phyloP scores from a whole-genome alignment of 768 basidiomycete genomes.

The Termitomyces titanicus region DNA sequence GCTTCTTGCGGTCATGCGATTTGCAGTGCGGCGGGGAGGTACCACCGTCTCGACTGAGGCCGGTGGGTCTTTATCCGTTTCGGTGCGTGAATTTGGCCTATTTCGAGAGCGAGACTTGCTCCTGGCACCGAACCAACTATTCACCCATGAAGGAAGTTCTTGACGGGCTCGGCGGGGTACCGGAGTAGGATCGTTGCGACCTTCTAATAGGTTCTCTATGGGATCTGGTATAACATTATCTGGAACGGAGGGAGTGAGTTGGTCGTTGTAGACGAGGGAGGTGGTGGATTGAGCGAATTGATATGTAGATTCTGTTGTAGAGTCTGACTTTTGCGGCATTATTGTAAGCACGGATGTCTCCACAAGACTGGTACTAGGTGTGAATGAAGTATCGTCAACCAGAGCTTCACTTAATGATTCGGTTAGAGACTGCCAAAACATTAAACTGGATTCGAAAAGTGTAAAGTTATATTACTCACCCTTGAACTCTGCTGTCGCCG shows the following conservation, averaged over 20 bases:
- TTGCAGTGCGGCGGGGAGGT: slow-evolving; percentile 18
- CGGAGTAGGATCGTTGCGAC: slow-evolving; percentile 9
- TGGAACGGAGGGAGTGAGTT: slow-evolving; percentile 8
- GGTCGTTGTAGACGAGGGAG: slow-evolving; percentile 4
- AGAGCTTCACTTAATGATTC: slow-evolving; percentile 57
- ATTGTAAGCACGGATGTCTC: slow-evolving; percentile 29
- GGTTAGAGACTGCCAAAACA: slow-evolving; percentile 38
- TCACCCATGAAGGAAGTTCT: slow-evolving; percentile 70
- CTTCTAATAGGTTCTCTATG: neutral
- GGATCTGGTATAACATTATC: neutral
- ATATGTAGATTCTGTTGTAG: slow-evolving; percentile 10
- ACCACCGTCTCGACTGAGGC: slow-evolving; percentile 8
- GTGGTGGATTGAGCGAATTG: slow-evolving; percentile 2
- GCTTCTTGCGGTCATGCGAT: slow-evolving; percentile 50
- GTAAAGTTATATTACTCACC: slow-evolving; percentile 35
- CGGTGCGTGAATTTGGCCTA: slow-evolving; percentile 13
- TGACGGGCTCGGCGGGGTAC: slow-evolving; percentile 21
- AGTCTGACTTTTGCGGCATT: slow-evolving; percentile 29
- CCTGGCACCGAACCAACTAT: slow-evolving; percentile 62
- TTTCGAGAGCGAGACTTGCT: slow-evolving; percentile 31
- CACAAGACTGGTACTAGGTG: slow-evolving; percentile 27
- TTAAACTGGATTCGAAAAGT: neutral
- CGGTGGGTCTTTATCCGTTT: slow-evolving; percentile 17
- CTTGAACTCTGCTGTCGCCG: slow-evolving; percentile 54
- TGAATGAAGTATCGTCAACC: slow-evolving; percentile 39